Conservation (phyloP, 495 filamentous ascomycete species). For the Penicillium mononematosum region DNA sequence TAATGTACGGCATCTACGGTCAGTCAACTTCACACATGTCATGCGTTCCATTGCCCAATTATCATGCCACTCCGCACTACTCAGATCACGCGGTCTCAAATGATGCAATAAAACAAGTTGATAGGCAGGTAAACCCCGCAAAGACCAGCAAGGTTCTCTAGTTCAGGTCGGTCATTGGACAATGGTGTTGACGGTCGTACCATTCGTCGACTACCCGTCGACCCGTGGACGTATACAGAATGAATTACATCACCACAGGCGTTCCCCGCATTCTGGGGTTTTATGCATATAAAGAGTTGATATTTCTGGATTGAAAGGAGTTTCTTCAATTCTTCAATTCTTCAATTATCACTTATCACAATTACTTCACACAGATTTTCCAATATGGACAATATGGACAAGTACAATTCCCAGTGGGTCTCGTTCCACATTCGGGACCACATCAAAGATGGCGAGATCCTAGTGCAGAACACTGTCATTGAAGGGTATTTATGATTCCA, state of each 20-base stretch:
- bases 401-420: slow-evolving; percentile 39
- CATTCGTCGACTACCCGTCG: not conserved
- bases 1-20: not conserved
- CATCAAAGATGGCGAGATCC: slow-evolving; percentile 32
- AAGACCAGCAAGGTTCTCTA: not conserved
- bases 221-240: not conserved
- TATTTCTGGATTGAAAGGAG: not conserved
- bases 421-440: slow-evolving; percentile 42
- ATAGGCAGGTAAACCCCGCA: not conserved
- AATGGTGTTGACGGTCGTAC: not conserved
- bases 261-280: slow-evolving; percentile 5
- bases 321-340: not conserved
- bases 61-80: not conserved
- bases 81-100: not conserved
- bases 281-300: not conserved
- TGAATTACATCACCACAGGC: slow-evolving; percentile 11
- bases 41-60: not conserved
- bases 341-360: not conserved
- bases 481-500: slow-evolving; percentile 26
- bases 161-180: not conserved
- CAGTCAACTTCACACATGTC: not conserved
- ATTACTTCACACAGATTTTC: not conserved
- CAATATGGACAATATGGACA: slow-evolving; percentile 22
- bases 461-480: slow-evolving; percentile 35
- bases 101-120: not conserved